Evolutionary conservation across 2,329 filamentous ascomycete species (phyloP).

Genomic region (Moelleriella libera): DNA sequence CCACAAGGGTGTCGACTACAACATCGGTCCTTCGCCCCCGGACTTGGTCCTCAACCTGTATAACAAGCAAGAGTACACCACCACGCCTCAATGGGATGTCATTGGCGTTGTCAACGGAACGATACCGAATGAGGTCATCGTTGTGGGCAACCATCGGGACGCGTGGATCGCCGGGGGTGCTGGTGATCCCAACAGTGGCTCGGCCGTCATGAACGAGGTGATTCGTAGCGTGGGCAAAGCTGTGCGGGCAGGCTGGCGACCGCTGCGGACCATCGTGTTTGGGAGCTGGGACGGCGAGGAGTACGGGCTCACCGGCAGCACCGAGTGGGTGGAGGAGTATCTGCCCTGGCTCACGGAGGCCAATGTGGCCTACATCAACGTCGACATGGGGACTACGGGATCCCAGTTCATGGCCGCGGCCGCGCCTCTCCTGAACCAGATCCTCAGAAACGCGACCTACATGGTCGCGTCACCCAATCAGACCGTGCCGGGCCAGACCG

Average conservation of each 20-base stretch:
- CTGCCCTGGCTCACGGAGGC: conserved; percentile 63
- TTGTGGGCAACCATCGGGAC: conserved; percentile 87
- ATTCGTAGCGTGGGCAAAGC: conserved; percentile 62
- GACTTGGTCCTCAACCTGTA: conserved; percentile 55
- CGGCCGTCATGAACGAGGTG: conserved; percentile 65
- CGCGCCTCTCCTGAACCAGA: conserved; percentile 61
- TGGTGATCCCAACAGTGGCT: conserved; percentile 71
- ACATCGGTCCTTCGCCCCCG: conserved; percentile 69
- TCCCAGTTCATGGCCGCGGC: conserved; percentile 49
- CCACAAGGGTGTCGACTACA: conserved; percentile 75
- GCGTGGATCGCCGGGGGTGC: conserved; percentile 82
- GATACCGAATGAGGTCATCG: conserved; percentile 69
- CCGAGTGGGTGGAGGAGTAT: conserved; percentile 88
- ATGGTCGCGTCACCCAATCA: conserved; percentile 62
- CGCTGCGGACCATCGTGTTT: conserved; percentile 81
- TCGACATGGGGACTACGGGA: conserved; percentile 61
- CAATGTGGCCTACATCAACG: conserved; percentile 72
- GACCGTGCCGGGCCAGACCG: conserved; percentile 55
- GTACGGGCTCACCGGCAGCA: conserved; percentile 74
- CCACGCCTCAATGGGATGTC: conserved; percentile 76
- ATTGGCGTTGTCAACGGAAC: conserved; percentile 87
- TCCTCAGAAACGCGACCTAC: conserved; percentile 52
- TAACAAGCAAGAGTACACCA: conserved; percentile 73
- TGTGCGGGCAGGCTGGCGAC: conserved; percentile 40
- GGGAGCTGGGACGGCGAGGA: conserved; percentile 75